Conservation (phyloP, 1,284 basidiomycete genomes). For the Ustilago vetiveriae region DNA sequence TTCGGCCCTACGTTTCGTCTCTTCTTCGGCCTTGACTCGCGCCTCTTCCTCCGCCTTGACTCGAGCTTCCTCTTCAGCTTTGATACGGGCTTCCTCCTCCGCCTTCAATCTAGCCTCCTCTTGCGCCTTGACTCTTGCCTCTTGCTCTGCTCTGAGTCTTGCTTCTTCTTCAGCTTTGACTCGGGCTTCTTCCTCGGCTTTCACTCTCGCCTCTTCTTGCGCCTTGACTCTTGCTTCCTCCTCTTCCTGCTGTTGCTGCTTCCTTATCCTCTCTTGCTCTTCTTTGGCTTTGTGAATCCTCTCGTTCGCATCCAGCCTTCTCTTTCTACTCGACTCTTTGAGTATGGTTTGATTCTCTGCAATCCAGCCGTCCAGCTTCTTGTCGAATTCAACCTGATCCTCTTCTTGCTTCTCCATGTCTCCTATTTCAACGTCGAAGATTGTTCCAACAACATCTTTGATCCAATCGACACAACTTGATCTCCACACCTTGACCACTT, state of each 20-base stretch:
- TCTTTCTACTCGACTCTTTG: too few relatives aligned
- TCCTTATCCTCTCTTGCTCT: too few relatives aligned
- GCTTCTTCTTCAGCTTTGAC: conserved; percentile 2
- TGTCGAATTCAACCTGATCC: too few relatives aligned
- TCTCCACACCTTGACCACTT: conserved; percentile 5
- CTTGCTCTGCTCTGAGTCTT: background rate
- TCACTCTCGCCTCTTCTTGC: conserved; percentile 1
- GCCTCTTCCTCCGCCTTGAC: conserved; percentile 5
- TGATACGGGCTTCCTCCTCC: background rate
- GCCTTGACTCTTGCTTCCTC: conserved; percentile 2
- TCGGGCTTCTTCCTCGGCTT: background rate
- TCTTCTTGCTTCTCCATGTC: background rate
- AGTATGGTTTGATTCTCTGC: too few relatives aligned
- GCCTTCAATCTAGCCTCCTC: conserved; percentile 1
- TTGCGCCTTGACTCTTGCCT: background rate
- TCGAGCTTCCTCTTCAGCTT: conserved; percentile 3
- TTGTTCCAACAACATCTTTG: too few relatives aligned
- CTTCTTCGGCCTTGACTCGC: conserved; percentile 1
- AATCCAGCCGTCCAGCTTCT: too few relatives aligned
- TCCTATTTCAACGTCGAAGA: too few relatives aligned
- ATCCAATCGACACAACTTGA: too few relatives aligned
- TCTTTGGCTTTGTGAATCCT: too few relatives aligned
- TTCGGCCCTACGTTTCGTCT: conserved; percentile 1
- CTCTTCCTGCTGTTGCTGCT: too few relatives aligned
- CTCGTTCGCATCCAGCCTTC: too few relatives aligned